These are phyloP conservation scores for Syzygium aromaticum DNA, from an alignment of 345 rosid species.

Conservation along the genomic window DNA sequence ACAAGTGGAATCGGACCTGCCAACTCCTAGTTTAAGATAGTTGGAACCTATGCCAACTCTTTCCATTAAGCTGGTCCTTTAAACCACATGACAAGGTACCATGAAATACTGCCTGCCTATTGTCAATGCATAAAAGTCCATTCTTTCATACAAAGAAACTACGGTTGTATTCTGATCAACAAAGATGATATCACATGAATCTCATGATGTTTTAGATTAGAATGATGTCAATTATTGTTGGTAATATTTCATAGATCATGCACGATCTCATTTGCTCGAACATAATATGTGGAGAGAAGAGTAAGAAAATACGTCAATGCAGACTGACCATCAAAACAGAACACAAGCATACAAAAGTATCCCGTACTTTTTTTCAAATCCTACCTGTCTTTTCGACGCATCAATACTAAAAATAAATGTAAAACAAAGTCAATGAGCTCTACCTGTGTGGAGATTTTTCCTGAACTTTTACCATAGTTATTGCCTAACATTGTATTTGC, in stretches of 20 bases:
- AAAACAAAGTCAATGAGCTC: not conserved
- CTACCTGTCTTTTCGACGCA: not conserved
- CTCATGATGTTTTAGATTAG: not conserved
- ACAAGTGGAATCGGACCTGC: not conserved
- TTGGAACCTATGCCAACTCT: not conserved
- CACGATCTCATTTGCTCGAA: not conserved
- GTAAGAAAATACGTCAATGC: no score
- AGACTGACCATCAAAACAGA: not conserved
- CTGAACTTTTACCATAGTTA: conserved; percentile 2
- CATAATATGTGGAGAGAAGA: no score
- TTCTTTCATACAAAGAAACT: not conserved
- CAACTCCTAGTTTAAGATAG: not conserved
- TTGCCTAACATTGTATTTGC: conserved; percentile 12
- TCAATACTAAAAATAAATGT: not conserved
- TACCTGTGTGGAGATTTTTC: conserved; percentile 59
- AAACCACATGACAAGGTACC: not conserved
- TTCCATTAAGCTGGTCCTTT: not conserved
- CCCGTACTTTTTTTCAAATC: not conserved
- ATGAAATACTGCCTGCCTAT: not conserved
- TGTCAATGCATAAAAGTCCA: not conserved
- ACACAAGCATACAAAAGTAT: not conserved
- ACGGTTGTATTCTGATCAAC: not conserved
- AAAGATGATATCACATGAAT: not conserved
- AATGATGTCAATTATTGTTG: not conserved
- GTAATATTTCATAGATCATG: not conserved